Evolutionary conservation across 192 early-diverging fungal species (phyloP).

Genomic region (Umbelopsis ramanniana): DNA sequence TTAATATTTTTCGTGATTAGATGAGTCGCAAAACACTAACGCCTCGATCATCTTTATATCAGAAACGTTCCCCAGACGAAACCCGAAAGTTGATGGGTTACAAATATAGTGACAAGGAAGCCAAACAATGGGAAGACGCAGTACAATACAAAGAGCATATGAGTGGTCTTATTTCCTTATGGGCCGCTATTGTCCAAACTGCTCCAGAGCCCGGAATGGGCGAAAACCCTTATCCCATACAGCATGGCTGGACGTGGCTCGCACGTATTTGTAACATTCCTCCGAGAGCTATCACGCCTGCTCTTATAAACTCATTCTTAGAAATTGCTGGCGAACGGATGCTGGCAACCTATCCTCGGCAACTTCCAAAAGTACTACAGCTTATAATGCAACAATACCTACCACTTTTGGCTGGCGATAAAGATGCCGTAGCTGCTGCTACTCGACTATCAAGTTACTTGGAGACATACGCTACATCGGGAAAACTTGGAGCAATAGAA

Average conservation of each 20-base stretch:
- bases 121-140: slow-evolving; percentile 54
- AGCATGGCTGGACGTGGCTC: slow-evolving; percentile 75
- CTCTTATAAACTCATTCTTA: slow-evolving; percentile 63
- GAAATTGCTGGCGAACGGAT: slow-evolving; percentile 49
- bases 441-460: slow-evolving; percentile 5
- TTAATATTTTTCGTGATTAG: no score
- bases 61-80: slow-evolving; percentile 49
- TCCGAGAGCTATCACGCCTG: slow-evolving; percentile 67
- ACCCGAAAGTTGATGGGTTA: slow-evolving; percentile 44
- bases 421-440: slow-evolving; percentile 18
- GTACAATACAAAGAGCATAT: slow-evolving; percentile 69
- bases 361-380: slow-evolving; percentile 50
- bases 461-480: neutral
- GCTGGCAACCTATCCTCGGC: slow-evolving; percentile 43
- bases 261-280: slow-evolving; percentile 70
- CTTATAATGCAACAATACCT: slow-evolving; percentile 34
- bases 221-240: slow-evolving; percentile 52
- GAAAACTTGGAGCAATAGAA: slow-evolving; percentile 9
- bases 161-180: slow-evolving; percentile 69
- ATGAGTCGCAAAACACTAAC: no score
- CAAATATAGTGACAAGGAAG: slow-evolving; percentile 33
- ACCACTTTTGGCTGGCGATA: neutral
- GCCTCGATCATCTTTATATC: neutral
- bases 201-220: slow-evolving; percentile 41
- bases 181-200: slow-evolving; percentile 69